Percentiles rank a stretch among this genome's conserved stretches.
These are phyloP conservation scores for Aegilops sharonensis DNA, from an alignment of 176 grass and related monocot species.

Conservation along the genomic window DNA sequence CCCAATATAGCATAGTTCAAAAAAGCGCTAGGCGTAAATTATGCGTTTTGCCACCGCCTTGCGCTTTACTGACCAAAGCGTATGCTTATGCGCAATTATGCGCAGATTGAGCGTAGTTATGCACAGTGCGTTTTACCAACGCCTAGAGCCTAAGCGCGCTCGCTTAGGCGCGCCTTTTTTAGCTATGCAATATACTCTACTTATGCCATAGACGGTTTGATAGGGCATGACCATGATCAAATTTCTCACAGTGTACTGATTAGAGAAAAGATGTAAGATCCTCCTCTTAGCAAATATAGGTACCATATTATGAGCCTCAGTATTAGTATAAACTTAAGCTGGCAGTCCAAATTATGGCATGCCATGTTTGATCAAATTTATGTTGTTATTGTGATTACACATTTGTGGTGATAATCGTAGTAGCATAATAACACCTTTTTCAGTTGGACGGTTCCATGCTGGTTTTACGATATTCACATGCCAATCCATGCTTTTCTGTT, in stretches of 20 bases:
- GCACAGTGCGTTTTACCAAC: too few relatives aligned
- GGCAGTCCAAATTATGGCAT: constrained; percentile 9
- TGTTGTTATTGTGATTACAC: background rate
- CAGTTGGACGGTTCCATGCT: background rate
- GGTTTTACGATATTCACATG: constrained; percentile 6
- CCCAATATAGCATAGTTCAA: background rate
- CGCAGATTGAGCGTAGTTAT: too few relatives aligned
- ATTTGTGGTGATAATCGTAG: background rate
- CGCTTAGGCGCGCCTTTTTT: too few relatives aligned
- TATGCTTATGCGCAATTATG: too few relatives aligned
- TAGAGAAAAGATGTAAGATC: constrained; percentile 99
- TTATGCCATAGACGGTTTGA: constrained; percentile 29
- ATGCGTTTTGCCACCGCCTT: too few relatives aligned
- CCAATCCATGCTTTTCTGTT: constrained; percentile 24
- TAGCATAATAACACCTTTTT: constrained; percentile 4
- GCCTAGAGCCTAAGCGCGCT: too few relatives aligned
- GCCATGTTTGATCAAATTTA: constrained; percentile 12
- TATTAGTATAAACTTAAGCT: constrained; percentile 1
- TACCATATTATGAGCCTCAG: constrained; percentile 13
- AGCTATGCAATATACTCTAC: background rate
- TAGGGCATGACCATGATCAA: constrained; percentile 81
- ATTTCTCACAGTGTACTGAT: constrained; percentile 76
- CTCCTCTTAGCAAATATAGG: constrained; percentile 91
- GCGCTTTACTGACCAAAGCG: too few relatives aligned
- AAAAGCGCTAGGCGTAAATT: too few relatives aligned